Evolutionary conservation across 768 basidiomycete species (phyloP), one percentile per base, ranked within the genome.

Genomic region (Albatrellus ellisii): DNA sequence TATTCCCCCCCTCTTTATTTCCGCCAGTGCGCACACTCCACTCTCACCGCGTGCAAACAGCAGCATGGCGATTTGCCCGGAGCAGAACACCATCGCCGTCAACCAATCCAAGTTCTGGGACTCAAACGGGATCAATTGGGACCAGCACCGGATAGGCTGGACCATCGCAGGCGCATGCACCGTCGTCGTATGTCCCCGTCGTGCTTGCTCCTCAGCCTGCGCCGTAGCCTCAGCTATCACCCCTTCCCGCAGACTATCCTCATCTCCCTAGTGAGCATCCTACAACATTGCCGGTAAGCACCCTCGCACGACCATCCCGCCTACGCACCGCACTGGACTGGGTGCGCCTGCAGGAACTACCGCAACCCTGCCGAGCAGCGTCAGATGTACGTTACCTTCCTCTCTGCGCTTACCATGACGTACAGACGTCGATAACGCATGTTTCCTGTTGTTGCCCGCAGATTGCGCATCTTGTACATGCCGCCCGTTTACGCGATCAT

Each of bases 381-480:
- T 40, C 86, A 89, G 61, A 74, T 88, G 86, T 84, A 53, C 52
- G 55, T 46, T 12, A 34, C 11, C 38, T 36, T 32, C 31, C 36
- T 20, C 18, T 34, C 26, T n/a, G 28, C 36, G 25, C 2, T 22
- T 15, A 29, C 36, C 36, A 14, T 12, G 15, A 8, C 18, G 18
- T 11, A 45, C 36, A 18, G 26, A 34, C 20, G 6, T 2, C 32
- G n/a, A n/a, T n/a, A n/a, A n/a, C n/a, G n/a, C n/a, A n/a, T n/a
- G n/a, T n/a, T n/a, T n/a, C n/a, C n/a, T n/a, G n/a, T n/a, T n/a
- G n/a, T n/a, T n/a, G 38, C 21, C 10, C 29, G 11, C 54, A 85
- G 81, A 44, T 52, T 87, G n/a, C 76, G 86, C 44, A 75, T 89
- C 35, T 54, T 89, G 48, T 86, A 85, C 52, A 84, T 90, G 85